Percentiles rank a stretch among this genome's conserved stretches.
Conservation (phyloP, 225 moss, liverwort and hornwort genomes). For the Pseudoscleropodium purum region DNA sequence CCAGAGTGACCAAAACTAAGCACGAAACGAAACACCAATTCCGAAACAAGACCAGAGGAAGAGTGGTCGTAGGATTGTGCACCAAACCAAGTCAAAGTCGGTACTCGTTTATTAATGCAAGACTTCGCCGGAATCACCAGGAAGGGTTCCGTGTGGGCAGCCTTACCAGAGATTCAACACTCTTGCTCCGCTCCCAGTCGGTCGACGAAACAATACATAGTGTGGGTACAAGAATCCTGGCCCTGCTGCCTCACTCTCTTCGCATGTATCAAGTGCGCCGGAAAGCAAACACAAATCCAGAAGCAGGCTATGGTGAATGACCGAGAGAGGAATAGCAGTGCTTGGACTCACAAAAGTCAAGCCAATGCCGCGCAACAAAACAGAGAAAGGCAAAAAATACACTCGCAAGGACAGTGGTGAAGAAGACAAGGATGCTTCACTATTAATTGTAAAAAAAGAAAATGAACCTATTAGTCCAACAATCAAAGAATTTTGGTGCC, state of each 20-base stretch:
- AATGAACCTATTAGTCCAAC: too few relatives aligned
- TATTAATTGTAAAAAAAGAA: too few relatives aligned
- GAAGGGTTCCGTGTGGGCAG: background rate
- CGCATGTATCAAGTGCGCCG: background rate
- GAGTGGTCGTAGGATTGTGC: too few relatives aligned
- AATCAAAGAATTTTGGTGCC: too few relatives aligned
- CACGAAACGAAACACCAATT: background rate
- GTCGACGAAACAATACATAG: too few relatives aligned
- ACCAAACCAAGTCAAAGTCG: background rate
- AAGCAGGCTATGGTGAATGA: too few relatives aligned
- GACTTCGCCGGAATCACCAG: background rate
- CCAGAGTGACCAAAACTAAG: background rate
- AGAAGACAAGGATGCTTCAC: too few relatives aligned
- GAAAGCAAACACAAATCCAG: background rate
- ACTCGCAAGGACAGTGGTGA: too few relatives aligned
- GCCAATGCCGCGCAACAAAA: background rate
- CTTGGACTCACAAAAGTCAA: background rate
- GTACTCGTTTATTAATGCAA: background rate
- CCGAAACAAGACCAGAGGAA: background rate
- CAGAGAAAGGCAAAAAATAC: background rate
- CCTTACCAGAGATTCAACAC: background rate
- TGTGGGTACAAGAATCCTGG: background rate
- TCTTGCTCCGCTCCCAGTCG: background rate
- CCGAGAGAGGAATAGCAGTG: background rate
- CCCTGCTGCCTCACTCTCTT: background rate